Base-by-base conservation (phyloP, 345 rosid species). In the Eucalyptus viminalis region DNA sequence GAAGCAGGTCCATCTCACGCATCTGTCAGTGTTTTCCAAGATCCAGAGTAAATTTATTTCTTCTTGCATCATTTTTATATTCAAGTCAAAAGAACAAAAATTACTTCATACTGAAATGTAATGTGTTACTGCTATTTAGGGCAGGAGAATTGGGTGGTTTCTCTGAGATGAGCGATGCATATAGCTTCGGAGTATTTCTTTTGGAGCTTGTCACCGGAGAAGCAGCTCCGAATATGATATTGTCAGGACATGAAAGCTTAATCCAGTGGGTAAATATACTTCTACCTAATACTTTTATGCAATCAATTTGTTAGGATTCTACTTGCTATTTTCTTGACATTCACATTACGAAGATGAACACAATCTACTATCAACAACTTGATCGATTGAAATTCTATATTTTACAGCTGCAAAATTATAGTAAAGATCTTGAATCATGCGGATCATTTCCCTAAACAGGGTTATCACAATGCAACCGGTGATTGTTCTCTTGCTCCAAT, bases 161-260 rank as follows among this genome's bases (percentile, higher is more conserved):
- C 90, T 91, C 92, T 15, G 93, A 93, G 91, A 90, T 50, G 87
- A 93, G 94, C 45, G 98, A 95, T 45, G 93, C 95, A 49, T 95
- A 94, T 91, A 92, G 96, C 92, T 96, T 95, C 17, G 96, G 98
- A 37, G 94, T 96, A 90, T 95, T 96, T 67, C 95, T 96, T 90
- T 69, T 94, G 90, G 96, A 95, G 94, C 95, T 96, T 25, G 90
- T 96, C 58, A 92, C 95, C 5, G 95, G 96, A 60, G 90, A 90
- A 60, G 91, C 91, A 44, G 93, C 95, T 86, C 87, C 65, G 13
- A 76, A 88, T 31, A 88, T 90, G 16, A 88, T 87, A 24, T 87
- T 86, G 53, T 60, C 93, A 37, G 92, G 92, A 90, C 92, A 93
- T 29, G 93, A 92, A 50, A 90, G 91, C 90, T 86, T 96, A 86